Base-by-base conservation (phyloP, 768 basidiomycete genomes). In the Suillus placidus region DNA sequence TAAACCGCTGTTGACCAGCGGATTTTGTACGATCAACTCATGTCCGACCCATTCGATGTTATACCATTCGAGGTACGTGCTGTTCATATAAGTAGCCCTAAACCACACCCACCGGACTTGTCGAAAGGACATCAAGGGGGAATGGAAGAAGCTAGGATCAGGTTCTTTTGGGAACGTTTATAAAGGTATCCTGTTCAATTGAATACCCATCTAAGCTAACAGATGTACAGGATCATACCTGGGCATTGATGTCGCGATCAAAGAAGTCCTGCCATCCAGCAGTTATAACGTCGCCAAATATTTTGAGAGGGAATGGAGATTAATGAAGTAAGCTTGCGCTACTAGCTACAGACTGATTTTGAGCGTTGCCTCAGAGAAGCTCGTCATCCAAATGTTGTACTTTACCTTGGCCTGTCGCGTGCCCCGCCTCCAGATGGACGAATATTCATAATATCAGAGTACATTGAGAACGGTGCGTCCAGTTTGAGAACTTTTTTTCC, bases 261-360 rank as follows among this genome's bases (percentile, higher is more conserved):
- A 97, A 77, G 96, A 99, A 79, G 95, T 99, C 4, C 83, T 97
- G 9, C 94, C 94, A 0, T 95, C 92, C 26, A 91, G 80, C 6
- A 93, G 92, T 65, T 98, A 98, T 78, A 94, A 97, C 71, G 95
- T 97, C 42, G 85, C 90, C 71, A 99, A 99, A 79, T 99, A 99
- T 81, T 97, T 99, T 76, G 94, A 97, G 73, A 87, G 97, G n/a
- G 97, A 99, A 83, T 97, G 95, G 94, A 85, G 93, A 37, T 86
- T 99, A 37, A 97, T 98, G 95, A 94, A 95, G 84, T 86, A 72
- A 67, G 78, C 71, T 1, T 42, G 26, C 23, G 5, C 49, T 20
- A 6, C 30, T 10, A 8, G 34, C 61, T 30, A 45, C 66, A 72
- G 51, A 73, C 43, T 0, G 32, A 9, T 32, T 23, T 35, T 54